These are phyloP conservation scores for Pyrus bretschneideri DNA, from an alignment of 306 rosid genomes.

Conservation along the genomic window DNA sequence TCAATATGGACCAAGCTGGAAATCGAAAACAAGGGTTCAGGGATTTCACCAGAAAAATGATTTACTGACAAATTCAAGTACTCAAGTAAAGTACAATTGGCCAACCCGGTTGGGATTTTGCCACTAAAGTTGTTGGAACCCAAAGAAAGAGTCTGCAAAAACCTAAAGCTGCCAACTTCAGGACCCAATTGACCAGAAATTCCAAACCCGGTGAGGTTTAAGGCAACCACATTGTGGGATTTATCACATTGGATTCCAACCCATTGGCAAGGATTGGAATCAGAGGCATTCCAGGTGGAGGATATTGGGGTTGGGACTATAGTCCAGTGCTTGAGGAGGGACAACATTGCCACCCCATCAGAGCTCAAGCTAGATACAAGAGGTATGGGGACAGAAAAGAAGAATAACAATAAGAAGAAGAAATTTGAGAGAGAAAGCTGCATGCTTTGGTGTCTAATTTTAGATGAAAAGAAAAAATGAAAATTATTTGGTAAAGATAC, in stretches of 20 bases:
- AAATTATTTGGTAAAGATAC: not conserved
- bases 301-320: slow-evolving; percentile 30
- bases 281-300: slow-evolving; percentile 52
- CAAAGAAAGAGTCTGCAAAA: slow-evolving; percentile 37
- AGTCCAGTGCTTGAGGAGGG: slow-evolving; percentile 50
- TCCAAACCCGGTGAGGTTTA: slow-evolving; percentile 39
- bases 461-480: not conserved
- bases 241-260: slow-evolving; percentile 53
- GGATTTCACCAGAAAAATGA: slow-evolving; percentile 37
- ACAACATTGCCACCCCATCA: slow-evolving; percentile 51
- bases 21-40: slow-evolving; percentile 39
- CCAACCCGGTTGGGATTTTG: slow-evolving; percentile 35
- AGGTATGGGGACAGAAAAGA: slow-evolving; percentile 20
- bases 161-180: slow-evolving; percentile 35
- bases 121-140: slow-evolving; percentile 32
- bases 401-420: slow-evolving; percentile 23
- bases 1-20: slow-evolving; percentile 20
- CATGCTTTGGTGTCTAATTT: slow-evolving; percentile 2
- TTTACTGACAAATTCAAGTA: slow-evolving; percentile 38
- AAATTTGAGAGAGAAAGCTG: slow-evolving; percentile 11
- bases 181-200: slow-evolving; percentile 54
- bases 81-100: slow-evolving; percentile 36
- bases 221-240: slow-evolving; percentile 32
- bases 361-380: slow-evolving; percentile 37
- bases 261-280: slow-evolving; percentile 79